Conservation (phyloP, 2,329 filamentous ascomycete species). For the Tolypocladium tropicale region DNA sequence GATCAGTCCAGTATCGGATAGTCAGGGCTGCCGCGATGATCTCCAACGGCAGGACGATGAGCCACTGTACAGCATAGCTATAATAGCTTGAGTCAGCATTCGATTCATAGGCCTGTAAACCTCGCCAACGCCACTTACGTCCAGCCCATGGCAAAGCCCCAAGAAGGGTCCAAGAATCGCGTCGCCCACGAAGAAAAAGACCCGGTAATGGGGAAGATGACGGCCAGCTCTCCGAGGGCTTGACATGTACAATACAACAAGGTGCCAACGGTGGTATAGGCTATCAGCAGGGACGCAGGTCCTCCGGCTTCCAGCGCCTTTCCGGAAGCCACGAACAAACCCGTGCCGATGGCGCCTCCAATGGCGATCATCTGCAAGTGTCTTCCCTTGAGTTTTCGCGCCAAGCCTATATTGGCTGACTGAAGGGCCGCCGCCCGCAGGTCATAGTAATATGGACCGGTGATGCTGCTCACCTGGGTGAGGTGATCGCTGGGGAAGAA, state of each 20-base stretch:
- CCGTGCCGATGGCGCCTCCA: constrained; percentile 82
- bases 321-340: constrained; percentile 79
- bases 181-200: constrained; percentile 90
- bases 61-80: constrained; percentile 81
- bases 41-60: constrained; percentile 72
- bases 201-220: constrained; percentile 84
- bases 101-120: no score
- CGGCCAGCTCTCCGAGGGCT: constrained; percentile 82
- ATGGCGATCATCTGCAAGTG: constrained; percentile 98
- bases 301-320: constrained; percentile 62
- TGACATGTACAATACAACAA: constrained; percentile 93
- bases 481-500: constrained; percentile 36
- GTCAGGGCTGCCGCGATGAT: constrained; percentile 81
- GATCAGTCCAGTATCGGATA: constrained; percentile 65
- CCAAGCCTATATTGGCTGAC: constrained; percentile 65
- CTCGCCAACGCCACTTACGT: constrained; percentile 44
- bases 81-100: not conserved
- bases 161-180: constrained; percentile 84
- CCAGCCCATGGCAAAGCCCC: constrained; percentile 94
- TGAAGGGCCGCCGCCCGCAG: constrained; percentile 53
- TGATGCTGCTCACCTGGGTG: constrained; percentile 18
- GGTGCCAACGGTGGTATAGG: constrained; percentile 67
- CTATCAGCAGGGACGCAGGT: constrained; percentile 66
- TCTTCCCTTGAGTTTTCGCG: constrained; percentile 67
- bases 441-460: constrained; percentile 38